These are phyloP conservation scores for Ophiocordyceps robertsii DNA, from an alignment of 2,329 filamentous ascomycete genomes.

Conservation along the genomic window DNA sequence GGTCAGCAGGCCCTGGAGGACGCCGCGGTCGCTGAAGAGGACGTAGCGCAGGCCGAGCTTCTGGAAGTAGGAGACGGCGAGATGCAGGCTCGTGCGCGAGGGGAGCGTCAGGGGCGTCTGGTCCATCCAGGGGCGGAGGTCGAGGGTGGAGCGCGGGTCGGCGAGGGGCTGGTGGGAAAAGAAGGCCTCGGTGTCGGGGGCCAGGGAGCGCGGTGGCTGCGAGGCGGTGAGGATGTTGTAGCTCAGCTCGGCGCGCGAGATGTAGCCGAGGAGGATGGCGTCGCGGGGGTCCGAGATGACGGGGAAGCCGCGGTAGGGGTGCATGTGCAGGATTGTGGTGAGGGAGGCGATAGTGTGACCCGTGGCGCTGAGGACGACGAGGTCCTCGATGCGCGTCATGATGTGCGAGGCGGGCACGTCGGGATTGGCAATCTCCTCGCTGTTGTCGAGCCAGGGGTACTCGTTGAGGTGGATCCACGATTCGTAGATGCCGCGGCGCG, in stretches of 20 bases:
- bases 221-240: conserved; percentile 55
- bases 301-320: conserved; percentile 73
- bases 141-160: conserved; percentile 64
- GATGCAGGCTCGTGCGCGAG: conserved; percentile 59
- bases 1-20: conserved; percentile 73
- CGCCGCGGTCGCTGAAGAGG: conserved; percentile 70
- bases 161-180: conserved; percentile 75
- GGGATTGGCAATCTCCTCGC: conserved; percentile 97
- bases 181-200: conserved; percentile 62
- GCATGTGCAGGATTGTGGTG: conserved; percentile 44
- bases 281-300: conserved; percentile 63
- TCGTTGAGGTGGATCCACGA: conserved; percentile 98
- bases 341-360: conserved; percentile 64
- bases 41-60: conserved; percentile 86
- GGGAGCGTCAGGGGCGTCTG: conserved; percentile 91
- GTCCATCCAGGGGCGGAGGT: conserved; percentile 96
- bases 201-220: conserved; percentile 44
- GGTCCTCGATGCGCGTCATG: conserved; percentile 65
- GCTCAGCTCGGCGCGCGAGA: conserved; percentile 77
- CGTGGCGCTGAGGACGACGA: conserved; percentile 60
- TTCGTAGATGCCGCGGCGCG: conserved; percentile 84
- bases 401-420: conserved; percentile 78
- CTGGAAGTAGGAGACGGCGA: conserved; percentile 90
- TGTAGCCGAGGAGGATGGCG: conserved; percentile 74
- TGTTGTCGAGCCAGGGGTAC: conserved; percentile 92